Base-by-base conservation (phyloP, 1,284 basidiomycete species). In the Malassezia nana region DNA sequence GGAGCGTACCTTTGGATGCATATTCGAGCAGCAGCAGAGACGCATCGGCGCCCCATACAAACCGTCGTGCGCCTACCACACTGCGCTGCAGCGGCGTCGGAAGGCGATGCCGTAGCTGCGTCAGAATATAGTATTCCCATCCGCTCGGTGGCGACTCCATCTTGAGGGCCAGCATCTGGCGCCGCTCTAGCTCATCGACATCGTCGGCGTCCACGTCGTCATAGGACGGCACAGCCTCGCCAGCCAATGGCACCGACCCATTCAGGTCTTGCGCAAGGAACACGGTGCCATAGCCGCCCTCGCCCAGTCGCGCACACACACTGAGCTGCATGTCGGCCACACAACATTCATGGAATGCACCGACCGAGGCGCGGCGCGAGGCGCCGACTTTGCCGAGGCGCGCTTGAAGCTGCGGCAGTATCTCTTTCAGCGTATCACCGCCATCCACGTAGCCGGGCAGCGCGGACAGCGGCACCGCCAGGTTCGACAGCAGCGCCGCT, bases 251-350 rank as follows among this genome's bases (percentile, higher is more conserved):
- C 4, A 58, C 53, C 15, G 40, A 42, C 15, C 67, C 70, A 6
- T 69, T 69, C 8, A 76, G 56, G 52, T 79, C 78, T 29, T 77
- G 72, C 4, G 85, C 89, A 6, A 74, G 82, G 77, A 94, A 99
- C 9, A 98, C 94, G 2, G 86, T 82, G 0, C 92, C 94, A 66
- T 90, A 99, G 0, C 90, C 90, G 6, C 94, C 94, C 77, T 99
- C 92, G 5, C 94, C 94, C 20, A 99, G 80, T 75, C 96, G 96
- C 59, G 85, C 84, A 5, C 79, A 77, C 8, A 96, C 81, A 47
- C 80, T 79, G 66, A 86, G 89, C 28, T 39, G 39, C 43, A 54
- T 33, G 8, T 49, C 46, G n/a, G 78, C 79, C 7, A 95, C 77
- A 2, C 69, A 61, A 42, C 78, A 61, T 43, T 65, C 61, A 33